Evolutionary conservation across 306 rosid genomes (phyloP).

Genomic region (Pyrus betulifolia): DNA sequence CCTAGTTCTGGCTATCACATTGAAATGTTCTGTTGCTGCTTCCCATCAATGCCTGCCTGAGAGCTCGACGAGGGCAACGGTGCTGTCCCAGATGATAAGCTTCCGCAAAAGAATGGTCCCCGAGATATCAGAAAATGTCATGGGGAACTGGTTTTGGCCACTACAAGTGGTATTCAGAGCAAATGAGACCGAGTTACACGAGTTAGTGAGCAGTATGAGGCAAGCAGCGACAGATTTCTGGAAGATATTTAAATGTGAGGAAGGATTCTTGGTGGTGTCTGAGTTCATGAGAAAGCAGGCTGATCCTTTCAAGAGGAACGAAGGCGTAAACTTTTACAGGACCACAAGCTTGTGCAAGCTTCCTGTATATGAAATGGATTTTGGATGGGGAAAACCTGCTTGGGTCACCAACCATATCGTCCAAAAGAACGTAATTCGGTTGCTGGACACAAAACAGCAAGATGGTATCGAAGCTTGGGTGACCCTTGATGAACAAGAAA

Average conservation of each 20-base stretch:
- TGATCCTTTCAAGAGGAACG: neutral
- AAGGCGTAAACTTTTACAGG: neutral
- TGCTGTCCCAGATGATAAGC: neutral
- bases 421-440: neutral
- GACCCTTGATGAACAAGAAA: neutral
- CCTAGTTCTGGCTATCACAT: neutral
- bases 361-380: slow-evolving; percentile 1
- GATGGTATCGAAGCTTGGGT: slow-evolving; percentile 2
- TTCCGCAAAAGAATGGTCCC: neutral
- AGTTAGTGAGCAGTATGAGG: neutral
- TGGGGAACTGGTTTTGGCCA: neutral
- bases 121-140: neutral
- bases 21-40: neutral
- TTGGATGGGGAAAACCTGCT: slow-evolving; percentile 13
- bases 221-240: neutral
- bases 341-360: slow-evolving; percentile 8
- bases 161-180: neutral
- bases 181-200: neutral
- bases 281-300: neutral
- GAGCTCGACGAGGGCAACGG: neutral
- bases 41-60: neutral
- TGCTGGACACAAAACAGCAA: neutral
- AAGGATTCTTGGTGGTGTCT: neutral
- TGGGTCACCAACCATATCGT: neutral
- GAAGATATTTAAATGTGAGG: neutral